Base-by-base conservation (phyloP, 129 eudicot species). In the Sambucus nigra region DNA sequence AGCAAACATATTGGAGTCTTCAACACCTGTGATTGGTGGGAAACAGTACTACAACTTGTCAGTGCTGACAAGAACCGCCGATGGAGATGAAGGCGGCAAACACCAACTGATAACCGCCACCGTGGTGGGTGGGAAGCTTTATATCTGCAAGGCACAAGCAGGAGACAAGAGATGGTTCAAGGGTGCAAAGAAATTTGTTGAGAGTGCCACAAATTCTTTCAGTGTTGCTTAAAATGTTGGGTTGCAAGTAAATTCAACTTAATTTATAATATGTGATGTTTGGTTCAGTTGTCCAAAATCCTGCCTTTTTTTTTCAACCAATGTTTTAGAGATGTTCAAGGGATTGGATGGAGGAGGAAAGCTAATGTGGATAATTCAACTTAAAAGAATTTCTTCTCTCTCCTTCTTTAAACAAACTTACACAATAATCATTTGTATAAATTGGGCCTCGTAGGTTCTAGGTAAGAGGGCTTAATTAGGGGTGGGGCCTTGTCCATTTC, bases 161-260 rank as follows among this genome's bases (percentile, higher is more conserved):
- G 94, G 96, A 29, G 96, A 88, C 78, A 83, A 88, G 71, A 77
- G 96, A 76, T 88, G 96, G 96, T 88, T 88, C 58, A 88, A 88
- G 50, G 94, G 96, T 60, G 94, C 96, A 17, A 80, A 53, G 84
- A 88, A 72, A 69, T 88, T 80, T 19, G 80, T 88, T 22, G 96
- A 88, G 73, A 83, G 68, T 2, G 73, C 84, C 28, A 45, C 91
- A 49, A 60, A 20, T 49, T 88, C 96, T 44, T 88, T 88, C 84
- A 88, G 75, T 48, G 76, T 87, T 73, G 93, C 94, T 53, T 85
- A 68, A 76, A 28, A 21, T 4, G 21, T 5, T 62, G 61, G 48
- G 52, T 60, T 75, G 77, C 63, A 72, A 58, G n/a, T 2, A 26
- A 28, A 27, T 44, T 59, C 64, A 26, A 28, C 32, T 38, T 27